phyloP scores from a whole-genome alignment of 129 eudicot genomes.

The Silybum marianum region DNA sequence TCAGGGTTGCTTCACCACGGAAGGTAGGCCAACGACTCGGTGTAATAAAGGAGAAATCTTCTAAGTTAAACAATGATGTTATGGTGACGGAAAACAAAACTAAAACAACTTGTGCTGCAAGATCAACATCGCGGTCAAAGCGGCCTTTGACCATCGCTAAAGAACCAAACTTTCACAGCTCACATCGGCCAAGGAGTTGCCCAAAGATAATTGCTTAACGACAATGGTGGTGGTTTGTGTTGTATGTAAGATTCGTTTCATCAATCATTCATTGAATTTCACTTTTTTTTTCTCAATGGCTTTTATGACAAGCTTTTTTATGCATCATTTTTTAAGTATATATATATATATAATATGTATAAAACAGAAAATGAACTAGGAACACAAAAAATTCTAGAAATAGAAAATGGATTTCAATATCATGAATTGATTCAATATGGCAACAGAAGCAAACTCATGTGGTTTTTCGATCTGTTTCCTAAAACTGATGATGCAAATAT shows the following conservation, averaged over 20 bases:
- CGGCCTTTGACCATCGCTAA: constrained; percentile 48
- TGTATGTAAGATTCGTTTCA: constrained; percentile 33
- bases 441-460: constrained; percentile 6
- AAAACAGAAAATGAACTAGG: no score
- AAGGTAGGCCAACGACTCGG: constrained; percentile 44
- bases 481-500: constrained; percentile 3
- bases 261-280: constrained; percentile 53
- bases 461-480: constrained; percentile 20
- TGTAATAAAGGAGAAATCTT: constrained; percentile 48
- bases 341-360: no score
- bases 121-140: constrained; percentile 46
- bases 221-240: neutral
- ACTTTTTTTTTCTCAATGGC: neutral
- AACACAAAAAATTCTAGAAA: neutral
- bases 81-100: constrained; percentile 28
- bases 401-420: neutral
- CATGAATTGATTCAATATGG: constrained; percentile 12
- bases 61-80: constrained; percentile 19
- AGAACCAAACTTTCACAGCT: constrained; percentile 63
- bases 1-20: no score
- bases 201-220: constrained; percentile 35
- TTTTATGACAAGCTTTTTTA: neutral
- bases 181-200: constrained; percentile 50
- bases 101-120: constrained; percentile 33
- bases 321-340: neutral